These are phyloP conservation scores for Phytophthora multivora DNA, from an alignment of 352 stramenopile species.

Conservation along the genomic window DNA sequence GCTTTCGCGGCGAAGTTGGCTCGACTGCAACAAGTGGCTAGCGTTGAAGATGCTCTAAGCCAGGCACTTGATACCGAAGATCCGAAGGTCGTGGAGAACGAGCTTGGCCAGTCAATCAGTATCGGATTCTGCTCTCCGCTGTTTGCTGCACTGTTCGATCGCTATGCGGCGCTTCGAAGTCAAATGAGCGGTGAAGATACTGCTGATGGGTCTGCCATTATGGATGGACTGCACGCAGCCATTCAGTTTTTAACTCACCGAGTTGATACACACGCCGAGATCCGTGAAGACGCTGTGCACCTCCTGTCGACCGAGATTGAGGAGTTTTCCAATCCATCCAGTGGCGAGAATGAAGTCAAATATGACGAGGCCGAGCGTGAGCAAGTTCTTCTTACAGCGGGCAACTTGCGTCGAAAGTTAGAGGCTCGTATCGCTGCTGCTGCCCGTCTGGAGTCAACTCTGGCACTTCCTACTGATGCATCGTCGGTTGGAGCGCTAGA, in stretches of 20 bases:
- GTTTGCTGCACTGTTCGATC: constrained; percentile 58
- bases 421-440: constrained; percentile 54
- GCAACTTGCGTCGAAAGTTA: constrained; percentile 51
- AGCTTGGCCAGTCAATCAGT: constrained; percentile 56
- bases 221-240: constrained; percentile 53
- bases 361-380: constrained; percentile 42
- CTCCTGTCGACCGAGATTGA: constrained; percentile 60
- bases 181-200: constrained; percentile 15
- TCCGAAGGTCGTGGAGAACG: constrained; percentile 49
- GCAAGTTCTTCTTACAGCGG: constrained; percentile 45
- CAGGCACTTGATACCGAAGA: constrained; percentile 38
- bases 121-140: constrained; percentile 58
- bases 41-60: constrained; percentile 42
- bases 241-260: constrained; percentile 64
- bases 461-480: constrained; percentile 48
- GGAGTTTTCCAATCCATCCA: constrained; percentile 41
- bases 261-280: constrained; percentile 54
- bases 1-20: constrained; percentile 49
- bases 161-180: constrained; percentile 39
- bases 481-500: constrained; percentile 58
- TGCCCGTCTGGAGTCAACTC: constrained; percentile 48
- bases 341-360: constrained; percentile 24
- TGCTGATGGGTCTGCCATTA: constrained; percentile 11
- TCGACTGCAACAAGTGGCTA: constrained; percentile 50
- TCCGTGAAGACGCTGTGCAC: constrained; percentile 63